Conservation (phyloP, 139 green algal species). For the Limnomonas spitsbergensis region DNA sequence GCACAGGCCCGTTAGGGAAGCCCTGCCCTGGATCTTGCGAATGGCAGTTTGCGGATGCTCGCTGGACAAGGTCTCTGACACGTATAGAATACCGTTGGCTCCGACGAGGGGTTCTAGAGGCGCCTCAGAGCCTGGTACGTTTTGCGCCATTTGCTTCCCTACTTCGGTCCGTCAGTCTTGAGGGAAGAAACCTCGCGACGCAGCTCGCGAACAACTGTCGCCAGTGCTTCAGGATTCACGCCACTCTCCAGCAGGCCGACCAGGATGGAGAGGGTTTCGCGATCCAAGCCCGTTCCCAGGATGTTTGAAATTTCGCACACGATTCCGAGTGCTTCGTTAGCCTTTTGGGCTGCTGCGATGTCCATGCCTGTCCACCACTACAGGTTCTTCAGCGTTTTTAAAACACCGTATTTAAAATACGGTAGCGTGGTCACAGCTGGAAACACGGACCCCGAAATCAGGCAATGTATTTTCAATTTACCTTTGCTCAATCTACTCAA, state of each 20-base stretch:
- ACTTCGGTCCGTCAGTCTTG: conserved; percentile 9
- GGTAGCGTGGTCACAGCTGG: too few species aligned
- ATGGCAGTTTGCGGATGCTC: conserved; percentile 9
- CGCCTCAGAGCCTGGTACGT: background rate
- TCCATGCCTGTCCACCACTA: background rate
- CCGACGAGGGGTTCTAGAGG: background rate
- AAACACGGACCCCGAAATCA: too few species aligned
- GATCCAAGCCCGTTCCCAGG: conserved; percentile 67
- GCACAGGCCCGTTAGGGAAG: conserved; percentile 52
- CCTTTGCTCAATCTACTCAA: too few species aligned
- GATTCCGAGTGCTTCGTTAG: conserved; percentile 37
- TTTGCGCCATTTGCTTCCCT: background rate
- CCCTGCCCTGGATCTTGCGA: background rate
- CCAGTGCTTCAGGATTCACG: conserved; percentile 80
- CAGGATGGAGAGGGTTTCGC: conserved; percentile 66
- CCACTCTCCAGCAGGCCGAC: conserved; percentile 69
- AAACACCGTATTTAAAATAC: background rate
- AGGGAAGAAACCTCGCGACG: conserved; percentile 52
- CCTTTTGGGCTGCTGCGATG: conserved; percentile 13
- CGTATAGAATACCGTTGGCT: conserved; percentile 3
- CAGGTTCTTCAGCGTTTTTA: background rate
- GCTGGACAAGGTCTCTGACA: conserved; percentile 1
- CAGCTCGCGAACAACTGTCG: conserved; percentile 65
- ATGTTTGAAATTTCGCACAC: conserved; percentile 54
- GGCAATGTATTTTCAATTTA: too few species aligned